Evolutionary conservation across 345 rosid species (phyloP).

Genomic region (Ailanthus altissimus): DNA sequence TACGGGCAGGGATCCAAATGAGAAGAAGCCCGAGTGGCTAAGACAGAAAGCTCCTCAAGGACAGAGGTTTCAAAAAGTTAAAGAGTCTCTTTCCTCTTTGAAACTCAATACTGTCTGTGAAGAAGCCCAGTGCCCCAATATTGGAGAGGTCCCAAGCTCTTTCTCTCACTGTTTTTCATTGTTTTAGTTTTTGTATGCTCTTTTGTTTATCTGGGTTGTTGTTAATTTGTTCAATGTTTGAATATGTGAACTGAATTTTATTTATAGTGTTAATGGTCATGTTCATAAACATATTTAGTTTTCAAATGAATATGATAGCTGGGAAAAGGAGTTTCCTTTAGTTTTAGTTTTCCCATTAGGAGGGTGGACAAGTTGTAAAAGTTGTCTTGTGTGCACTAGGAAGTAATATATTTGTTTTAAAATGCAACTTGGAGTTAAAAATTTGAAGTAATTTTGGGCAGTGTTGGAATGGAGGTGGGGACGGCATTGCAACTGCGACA

Average conservation of each 20-base stretch:
- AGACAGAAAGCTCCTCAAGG: constrained; percentile 96
- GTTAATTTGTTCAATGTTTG: not conserved
- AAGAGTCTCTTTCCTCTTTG: constrained; percentile 66
- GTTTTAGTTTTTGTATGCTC: not conserved
- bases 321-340: not conserved
- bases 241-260: not conserved
- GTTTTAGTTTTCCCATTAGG: not conserved
- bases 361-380: not conserved
- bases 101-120: constrained; percentile 93
- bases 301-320: not conserved
- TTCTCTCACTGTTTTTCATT: not conserved
- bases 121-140: constrained; percentile 98
- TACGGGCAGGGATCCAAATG: constrained; percentile 85
- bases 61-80: constrained; percentile 69
- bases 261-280: not conserved
- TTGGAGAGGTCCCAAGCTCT: constrained; percentile 66
- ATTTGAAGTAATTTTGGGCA: constrained; percentile 21
- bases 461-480: constrained; percentile 99
- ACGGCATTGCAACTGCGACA: constrained; percentile 94
- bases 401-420: not conserved
- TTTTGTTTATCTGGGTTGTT: not conserved
- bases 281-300: too few relatives aligned
- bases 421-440: not conserved
- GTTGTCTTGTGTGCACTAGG: not conserved
- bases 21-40: constrained; percentile 86